These are phyloP conservation scores for Colletotrichum theobromicola DNA, from an alignment of 2,329 filamentous ascomycete genomes.

Conservation along the genomic window DNA sequence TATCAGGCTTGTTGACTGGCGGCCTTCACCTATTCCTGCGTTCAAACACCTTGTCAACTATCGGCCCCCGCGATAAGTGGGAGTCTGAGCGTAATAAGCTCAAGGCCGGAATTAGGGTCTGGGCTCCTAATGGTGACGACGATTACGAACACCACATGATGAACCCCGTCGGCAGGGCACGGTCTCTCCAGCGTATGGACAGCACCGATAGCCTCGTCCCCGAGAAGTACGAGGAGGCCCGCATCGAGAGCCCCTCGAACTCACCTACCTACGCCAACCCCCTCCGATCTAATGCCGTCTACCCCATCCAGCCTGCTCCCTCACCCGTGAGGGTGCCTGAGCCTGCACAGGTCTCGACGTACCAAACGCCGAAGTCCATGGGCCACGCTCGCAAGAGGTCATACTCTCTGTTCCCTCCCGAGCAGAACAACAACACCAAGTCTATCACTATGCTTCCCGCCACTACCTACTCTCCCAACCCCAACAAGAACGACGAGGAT, in stretches of 20 bases:
- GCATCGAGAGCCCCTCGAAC: constrained; percentile 28
- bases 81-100: constrained; percentile 51
- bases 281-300: constrained; percentile 37
- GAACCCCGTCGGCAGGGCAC: constrained; percentile 34
- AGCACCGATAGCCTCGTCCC: constrained; percentile 39
- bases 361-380: constrained; percentile 23
- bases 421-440: constrained; percentile 29
- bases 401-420: constrained; percentile 45
- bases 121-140: constrained; percentile 32
- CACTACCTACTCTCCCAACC: constrained; percentile 47
- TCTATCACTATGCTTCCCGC: constrained; percentile 48
- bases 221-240: constrained; percentile 37
- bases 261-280: constrained; percentile 27
- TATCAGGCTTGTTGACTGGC: constrained; percentile 69
- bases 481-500: not conserved
- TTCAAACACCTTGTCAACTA: constrained; percentile 63
- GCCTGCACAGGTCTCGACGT: constrained; percentile 15
- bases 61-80: constrained; percentile 52
- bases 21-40: constrained; percentile 72
- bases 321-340: constrained; percentile 9
- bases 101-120: constrained; percentile 51
- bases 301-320: constrained; percentile 18
- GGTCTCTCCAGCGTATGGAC: constrained; percentile 33
- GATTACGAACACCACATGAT: constrained; percentile 39
- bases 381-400: constrained; percentile 39